Evolutionary conservation across 352 stramenopile species (phyloP).

Genomic region (Vaucheria bursata): DNA sequence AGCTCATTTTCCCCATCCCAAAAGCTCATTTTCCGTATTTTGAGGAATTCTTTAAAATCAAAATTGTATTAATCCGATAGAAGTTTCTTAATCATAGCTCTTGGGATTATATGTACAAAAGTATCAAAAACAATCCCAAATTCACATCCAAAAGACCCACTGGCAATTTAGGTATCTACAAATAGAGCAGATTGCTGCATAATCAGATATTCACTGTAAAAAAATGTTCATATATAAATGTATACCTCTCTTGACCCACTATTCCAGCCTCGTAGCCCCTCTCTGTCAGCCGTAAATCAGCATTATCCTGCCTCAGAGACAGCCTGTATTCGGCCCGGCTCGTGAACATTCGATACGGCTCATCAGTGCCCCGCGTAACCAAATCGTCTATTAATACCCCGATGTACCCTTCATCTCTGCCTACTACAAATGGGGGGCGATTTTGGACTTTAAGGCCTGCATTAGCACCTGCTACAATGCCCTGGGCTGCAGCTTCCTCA

Average conservation of each 20-base stretch:
- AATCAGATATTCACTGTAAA: too few relatives aligned
- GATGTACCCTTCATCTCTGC: conserved; percentile 86
- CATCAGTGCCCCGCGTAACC: conserved; percentile 84
- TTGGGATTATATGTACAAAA: too few relatives aligned
- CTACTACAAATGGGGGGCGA: conserved; percentile 74
- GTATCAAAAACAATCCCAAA: too few relatives aligned
- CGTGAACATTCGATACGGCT: conserved; percentile 99
- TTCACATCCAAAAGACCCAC: too few relatives aligned
- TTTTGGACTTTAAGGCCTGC: conserved; percentile 61
- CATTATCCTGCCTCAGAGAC: conserved; percentile 80
- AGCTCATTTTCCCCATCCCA: too few relatives aligned
- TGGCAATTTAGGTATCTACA: too few relatives aligned
- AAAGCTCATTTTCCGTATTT: too few relatives aligned
- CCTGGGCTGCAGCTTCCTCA: conserved; percentile 95
- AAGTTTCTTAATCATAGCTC: too few relatives aligned
- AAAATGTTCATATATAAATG: too few relatives aligned
- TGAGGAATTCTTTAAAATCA: too few relatives aligned
- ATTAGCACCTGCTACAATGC: conserved; percentile 91
- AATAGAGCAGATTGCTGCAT: too few relatives aligned
- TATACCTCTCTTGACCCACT: conserved; percentile 59
- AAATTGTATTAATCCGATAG: too few relatives aligned
- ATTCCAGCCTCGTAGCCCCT: conserved; percentile 72
- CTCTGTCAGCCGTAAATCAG: conserved; percentile 86
- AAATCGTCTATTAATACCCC: conserved; percentile 98
- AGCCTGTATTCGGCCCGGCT: conserved; percentile 66